Evolutionary conservation across 2,329 filamentous ascomycete species (phyloP), one percentile per base, ranked within the genome.

Genomic region (Stemphylium vesicarium): DNA sequence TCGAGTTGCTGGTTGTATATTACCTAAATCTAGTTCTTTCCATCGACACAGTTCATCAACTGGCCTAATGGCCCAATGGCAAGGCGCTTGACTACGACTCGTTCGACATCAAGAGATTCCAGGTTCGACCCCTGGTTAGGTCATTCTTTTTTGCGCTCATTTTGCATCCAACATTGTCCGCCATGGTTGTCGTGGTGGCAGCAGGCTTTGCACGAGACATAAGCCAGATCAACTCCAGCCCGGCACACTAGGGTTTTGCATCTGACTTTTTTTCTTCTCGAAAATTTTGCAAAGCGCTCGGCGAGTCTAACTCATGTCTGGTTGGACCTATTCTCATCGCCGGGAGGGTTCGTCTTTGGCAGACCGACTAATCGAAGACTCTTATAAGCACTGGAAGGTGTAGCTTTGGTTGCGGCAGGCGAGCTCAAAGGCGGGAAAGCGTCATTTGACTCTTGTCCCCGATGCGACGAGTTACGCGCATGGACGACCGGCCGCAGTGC

Each of bases 31-130:
- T 0, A 1, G 1, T 11, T 1, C 1, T 5, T 11, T 16, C 5
- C 42, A 45, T 36, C 40, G 11, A 5, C 11, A 26, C 20, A 24
- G 4, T 10, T n/a, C n/a, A 45, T 5, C 32, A 53, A 56, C 48
- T 45, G 67, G 67, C 55, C 64, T 56, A 64, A 66, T 82, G 80
- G 80, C 80, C 79, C 79, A 82, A 82, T 82, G 80, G 79, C 79
- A 82, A 81, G 80, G 80, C 79, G 80, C 78, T 81, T 81, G 80
- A 81, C 80, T 82, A 81, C 80, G 80, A 80, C 65, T 57, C 20
- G 13, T 45, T 45, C 42, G 42, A 45, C 11, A 45, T 45, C 42
- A 45, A 45, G 42, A 45, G 42, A 45, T 45, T 45, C 42, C 42
- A 45, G 42, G 42, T 45, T 45, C 42, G 42, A 45, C 42, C 42